phyloP scores from a whole-genome alignment of 306 rosid species.

The Lupinus albus region DNA sequence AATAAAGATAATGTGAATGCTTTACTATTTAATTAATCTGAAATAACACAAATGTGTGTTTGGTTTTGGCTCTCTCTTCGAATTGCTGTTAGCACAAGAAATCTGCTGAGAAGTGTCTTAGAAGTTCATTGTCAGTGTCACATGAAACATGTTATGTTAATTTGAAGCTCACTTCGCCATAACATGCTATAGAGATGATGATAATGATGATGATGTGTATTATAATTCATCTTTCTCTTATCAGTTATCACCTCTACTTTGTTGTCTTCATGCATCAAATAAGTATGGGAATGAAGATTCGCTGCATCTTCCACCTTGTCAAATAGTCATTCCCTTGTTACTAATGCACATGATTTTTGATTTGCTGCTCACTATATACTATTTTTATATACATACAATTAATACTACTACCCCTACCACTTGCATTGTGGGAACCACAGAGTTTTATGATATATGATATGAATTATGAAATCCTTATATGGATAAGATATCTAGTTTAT shows the following conservation, averaged over 20 bases:
- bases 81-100: not conserved
- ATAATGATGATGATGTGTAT: not conserved
- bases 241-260: not conserved
- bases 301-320: conserved; percentile 24
- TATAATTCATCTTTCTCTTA: conserved; percentile 3
- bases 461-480: not conserved
- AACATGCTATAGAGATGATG: conserved; percentile 17
- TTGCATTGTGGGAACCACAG: conserved; percentile 23
- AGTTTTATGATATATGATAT: not conserved
- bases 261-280: conserved; percentile 20
- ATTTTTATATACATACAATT: not conserved
- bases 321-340: not conserved
- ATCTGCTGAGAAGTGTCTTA: not conserved
- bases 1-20: not conserved
- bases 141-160: not conserved
- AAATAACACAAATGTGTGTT: not conserved
- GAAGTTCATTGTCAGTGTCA: not conserved
- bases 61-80: not conserved
- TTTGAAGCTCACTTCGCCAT: conserved; percentile 3
- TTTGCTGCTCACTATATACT: too few species aligned
- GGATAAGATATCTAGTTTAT: not conserved
- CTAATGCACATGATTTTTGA: not conserved
- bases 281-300: conserved; percentile 39
- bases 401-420: not conserved
- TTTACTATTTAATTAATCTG: not conserved